Percentiles rank a stretch among this genome's conserved stretches.
Conservation (phyloP, 257 asterid species). For the Przewalskia tangutica region DNA sequence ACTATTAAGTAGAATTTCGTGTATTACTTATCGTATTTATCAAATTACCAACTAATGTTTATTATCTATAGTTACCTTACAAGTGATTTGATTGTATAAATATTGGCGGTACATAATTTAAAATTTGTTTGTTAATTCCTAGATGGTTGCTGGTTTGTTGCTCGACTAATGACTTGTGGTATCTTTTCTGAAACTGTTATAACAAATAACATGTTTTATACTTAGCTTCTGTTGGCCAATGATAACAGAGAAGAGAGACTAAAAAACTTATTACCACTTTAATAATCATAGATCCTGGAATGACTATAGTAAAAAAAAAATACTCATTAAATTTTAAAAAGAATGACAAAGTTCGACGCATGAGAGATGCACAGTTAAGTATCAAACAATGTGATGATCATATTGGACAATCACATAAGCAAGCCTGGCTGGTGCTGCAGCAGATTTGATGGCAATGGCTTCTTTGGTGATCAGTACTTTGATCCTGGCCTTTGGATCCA, state of each 20-base stretch:
- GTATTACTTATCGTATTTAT: background rate
- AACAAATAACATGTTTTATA: no score
- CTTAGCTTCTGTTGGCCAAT: no score
- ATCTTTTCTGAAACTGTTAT: no score
- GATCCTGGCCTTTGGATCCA: constrained; percentile 65
- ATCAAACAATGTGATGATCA: constrained; percentile 59
- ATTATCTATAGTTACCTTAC: no score
- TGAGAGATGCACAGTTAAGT: background rate
- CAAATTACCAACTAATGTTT: background rate
- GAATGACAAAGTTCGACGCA: background rate
- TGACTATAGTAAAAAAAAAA: no score
- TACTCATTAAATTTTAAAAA: no score
- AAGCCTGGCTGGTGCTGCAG: constrained; percentile 99
- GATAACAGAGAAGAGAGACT: no score
- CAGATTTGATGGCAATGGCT: constrained; percentile 71
- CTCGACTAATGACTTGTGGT: background rate
- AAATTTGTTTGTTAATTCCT: background rate
- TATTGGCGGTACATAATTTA: background rate
- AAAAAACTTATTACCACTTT: no score
- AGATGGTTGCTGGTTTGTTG: background rate
- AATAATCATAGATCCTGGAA: no score
- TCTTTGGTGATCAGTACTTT: constrained; percentile 77
- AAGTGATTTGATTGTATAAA: background rate
- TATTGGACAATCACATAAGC: constrained; percentile 83
- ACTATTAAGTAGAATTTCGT: background rate